Conservation (phyloP, 805 yeast genomes). For the Metschnikowia gruessii region DNA sequence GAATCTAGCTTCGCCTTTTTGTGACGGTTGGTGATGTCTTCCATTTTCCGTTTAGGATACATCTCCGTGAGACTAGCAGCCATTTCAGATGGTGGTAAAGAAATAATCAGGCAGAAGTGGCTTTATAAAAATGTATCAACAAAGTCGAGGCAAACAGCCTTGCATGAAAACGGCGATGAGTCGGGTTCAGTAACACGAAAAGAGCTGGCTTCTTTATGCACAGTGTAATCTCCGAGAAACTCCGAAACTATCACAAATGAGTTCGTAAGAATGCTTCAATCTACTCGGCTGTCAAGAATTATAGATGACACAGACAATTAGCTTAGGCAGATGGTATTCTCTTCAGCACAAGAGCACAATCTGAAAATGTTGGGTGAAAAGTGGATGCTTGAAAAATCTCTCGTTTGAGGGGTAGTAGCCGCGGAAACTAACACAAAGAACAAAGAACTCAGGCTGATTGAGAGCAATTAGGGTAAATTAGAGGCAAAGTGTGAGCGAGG, state of each 20-base stretch:
- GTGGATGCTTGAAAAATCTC: neutral
- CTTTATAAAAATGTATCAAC: slow-evolving; percentile 1
- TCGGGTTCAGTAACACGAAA: neutral
- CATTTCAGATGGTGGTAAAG: slow-evolving; percentile 20
- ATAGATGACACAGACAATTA: neutral
- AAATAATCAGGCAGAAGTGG: neutral
- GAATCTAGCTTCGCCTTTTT: slow-evolving; percentile 25
- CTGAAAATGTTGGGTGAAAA: neutral
- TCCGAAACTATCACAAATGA: neutral
- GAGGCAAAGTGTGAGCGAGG: slow-evolving; percentile 6
- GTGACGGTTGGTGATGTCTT: slow-evolving; percentile 35
- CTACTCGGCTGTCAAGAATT: too few relatives aligned
- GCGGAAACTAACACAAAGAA: slow-evolving; percentile 1
- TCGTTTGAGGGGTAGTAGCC: slow-evolving; percentile 1
- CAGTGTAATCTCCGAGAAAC: neutral
- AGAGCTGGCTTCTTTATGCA: neutral
- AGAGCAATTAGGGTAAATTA: neutral
- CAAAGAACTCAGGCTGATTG: neutral
- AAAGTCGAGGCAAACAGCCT: neutral
- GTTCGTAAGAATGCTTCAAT: too few relatives aligned
- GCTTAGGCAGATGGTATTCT: too few relatives aligned
- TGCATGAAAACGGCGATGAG: neutral
- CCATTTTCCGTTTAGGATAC: slow-evolving; percentile 34
- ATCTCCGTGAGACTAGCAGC: slow-evolving; percentile 34
- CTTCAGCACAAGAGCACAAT: neutral